Percentiles rank a stretch among this genome's conserved stretches.
Evolutionary conservation across 768 basidiomycete species (phyloP).

Genomic region (Kwoniella newhampshirensis): DNA sequence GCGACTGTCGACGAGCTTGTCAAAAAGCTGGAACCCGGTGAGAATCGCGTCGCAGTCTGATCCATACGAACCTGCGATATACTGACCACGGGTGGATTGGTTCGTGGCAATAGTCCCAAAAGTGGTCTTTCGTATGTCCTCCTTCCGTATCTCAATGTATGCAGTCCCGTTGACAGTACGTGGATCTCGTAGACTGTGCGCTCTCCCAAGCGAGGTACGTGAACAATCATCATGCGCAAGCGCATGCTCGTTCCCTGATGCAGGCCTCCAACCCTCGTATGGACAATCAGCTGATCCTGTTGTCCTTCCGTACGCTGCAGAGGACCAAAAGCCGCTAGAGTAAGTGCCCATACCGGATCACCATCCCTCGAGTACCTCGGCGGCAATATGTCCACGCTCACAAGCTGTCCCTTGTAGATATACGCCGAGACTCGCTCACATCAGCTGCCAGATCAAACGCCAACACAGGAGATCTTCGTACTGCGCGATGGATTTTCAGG

Average conservation of each 20-base stretch:
- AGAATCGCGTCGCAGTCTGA: too few species aligned
- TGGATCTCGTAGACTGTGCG: slow-evolving; percentile 44
- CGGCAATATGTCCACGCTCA: too few species aligned
- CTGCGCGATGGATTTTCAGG: slow-evolving; percentile 52
- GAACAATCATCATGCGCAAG: not conserved
- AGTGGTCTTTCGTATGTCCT: slow-evolving; percentile 48
- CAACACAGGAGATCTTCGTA: slow-evolving; percentile 45
- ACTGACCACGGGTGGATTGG: not conserved
- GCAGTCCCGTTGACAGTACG: not conserved
- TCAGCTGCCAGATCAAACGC: slow-evolving; percentile 16
- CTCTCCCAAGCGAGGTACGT: slow-evolving; percentile 46
- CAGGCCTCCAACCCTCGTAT: too few species aligned
- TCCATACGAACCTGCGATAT: not conserved
- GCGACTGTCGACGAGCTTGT: slow-evolving; percentile 45
- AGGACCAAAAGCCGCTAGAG: slow-evolving; percentile 51
- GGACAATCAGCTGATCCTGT: slow-evolving; percentile 9
- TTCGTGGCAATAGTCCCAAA: slow-evolving; percentile 29
- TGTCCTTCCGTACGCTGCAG: slow-evolving; percentile 13
- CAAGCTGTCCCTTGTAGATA: slow-evolving; percentile 35
- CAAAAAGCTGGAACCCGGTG: slow-evolving; percentile 43
- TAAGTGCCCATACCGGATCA: slow-evolving; percentile 29
- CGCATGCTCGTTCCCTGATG: too few species aligned
- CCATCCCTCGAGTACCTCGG: too few species aligned
- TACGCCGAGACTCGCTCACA: slow-evolving; percentile 44
- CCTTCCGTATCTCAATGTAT: not conserved